These are phyloP conservation scores for Astrephomene gubernaculifera DNA, from an alignment of 139 green algal species.

Conservation along the genomic window DNA sequence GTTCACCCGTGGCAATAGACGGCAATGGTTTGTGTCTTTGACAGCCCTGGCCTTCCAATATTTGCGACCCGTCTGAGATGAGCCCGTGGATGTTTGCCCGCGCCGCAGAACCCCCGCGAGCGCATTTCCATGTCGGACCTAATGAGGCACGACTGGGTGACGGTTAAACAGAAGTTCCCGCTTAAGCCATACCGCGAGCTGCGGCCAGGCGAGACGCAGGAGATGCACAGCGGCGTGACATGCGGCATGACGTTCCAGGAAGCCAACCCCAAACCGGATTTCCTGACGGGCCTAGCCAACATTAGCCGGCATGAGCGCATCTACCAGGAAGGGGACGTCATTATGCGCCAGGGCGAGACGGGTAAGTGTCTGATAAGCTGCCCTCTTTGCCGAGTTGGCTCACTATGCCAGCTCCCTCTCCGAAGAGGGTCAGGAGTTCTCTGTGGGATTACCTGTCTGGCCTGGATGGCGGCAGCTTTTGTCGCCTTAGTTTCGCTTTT, in stretches of 20 bases:
- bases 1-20: no score
- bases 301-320: slow-evolving; percentile 50
- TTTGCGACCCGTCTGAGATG: no score
- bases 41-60: no score
- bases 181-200: slow-evolving; percentile 53
- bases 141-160: slow-evolving; percentile 84
- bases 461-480: no score
- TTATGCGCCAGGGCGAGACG: slow-evolving; percentile 66
- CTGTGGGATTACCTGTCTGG: no score
- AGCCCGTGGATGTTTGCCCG: no score
- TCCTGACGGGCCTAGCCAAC: slow-evolving; percentile 41
- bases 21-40: no score
- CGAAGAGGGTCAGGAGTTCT: no score
- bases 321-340: slow-evolving; percentile 65
- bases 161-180: slow-evolving; percentile 54
- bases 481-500: no score
- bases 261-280: slow-evolving; percentile 51
- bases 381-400: no score
- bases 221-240: slow-evolving; percentile 43
- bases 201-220: slow-evolving; percentile 52
- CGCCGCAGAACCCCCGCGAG: slow-evolving; percentile 78
- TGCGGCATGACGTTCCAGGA: slow-evolving; percentile 34
- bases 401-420: no score
- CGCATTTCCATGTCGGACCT: slow-evolving; percentile 76
- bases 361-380: neutral